Base-by-base conservation (phyloP, 352 stramenopile species). In the Phytophthora lateralis region DNA sequence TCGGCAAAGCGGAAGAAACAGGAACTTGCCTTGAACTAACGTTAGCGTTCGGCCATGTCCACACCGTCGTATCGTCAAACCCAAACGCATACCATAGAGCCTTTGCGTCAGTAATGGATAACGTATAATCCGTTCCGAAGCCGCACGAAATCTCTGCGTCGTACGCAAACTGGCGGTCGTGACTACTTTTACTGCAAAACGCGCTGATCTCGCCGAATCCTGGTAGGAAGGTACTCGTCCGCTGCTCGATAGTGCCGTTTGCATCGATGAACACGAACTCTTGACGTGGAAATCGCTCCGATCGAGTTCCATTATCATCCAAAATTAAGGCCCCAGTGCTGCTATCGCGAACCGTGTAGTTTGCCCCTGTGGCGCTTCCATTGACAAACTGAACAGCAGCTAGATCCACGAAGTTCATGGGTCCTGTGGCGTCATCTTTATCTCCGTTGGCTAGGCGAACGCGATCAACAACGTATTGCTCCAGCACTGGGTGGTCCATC, bases 311-410 rank as follows among this genome's bases (percentile, higher is more conserved):
- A n/a, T 56, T 34, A 37, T 89, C 73, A 4, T 66, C 42, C 12
- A 57, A 18, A 26, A 71, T 38, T 2, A 41, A 26, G 10, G 10
- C 47, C 3, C 41, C 48, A n/a, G 30, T 52, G 29, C 48, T 58
- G 11, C n/a, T 58, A 34, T 39, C 30, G 7, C 45, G 54, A 4
- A 80, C 53, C 0, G 56, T 54, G 24, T 76, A 89, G 24, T 51
- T 69, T 6, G 57, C 55, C 21, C 21, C 53, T 4, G 68, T 82
- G 41, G 76, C 56, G 9, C 63, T 76, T 2, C 46, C 70, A 35
- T 78, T 85, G 9, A 75, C 55, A 24, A 90, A 90, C 48, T 90
- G 81, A 17, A 66, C 47, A 9, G 68, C 54, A 14, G 70, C 66
- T 12, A 87, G 51, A 34, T 82, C 57, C n/a, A 55, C 11, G 32